Evolutionary conservation across 1,139 yeast species (phyloP).

Genomic region (Arxiozyma slooffiae): DNA sequence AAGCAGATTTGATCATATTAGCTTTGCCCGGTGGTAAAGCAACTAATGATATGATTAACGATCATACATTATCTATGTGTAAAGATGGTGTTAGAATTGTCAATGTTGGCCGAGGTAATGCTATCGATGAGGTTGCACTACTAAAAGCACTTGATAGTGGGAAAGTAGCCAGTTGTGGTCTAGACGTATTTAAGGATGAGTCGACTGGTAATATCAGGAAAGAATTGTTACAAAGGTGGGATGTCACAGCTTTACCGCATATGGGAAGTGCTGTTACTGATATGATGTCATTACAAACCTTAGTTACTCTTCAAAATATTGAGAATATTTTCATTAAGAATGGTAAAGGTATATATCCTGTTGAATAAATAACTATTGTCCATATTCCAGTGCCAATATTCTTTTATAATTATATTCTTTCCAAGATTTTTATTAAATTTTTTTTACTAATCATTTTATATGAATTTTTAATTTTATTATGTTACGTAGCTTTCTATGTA

Average conservation of each 20-base stretch:
- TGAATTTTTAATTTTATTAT: too few relatives aligned
- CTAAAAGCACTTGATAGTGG: too few relatives aligned
- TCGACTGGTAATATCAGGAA: conserved; percentile 41
- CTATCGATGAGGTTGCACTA: too few relatives aligned
- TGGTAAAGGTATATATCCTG: conserved; percentile 8
- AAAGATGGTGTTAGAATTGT: conserved; percentile 55
- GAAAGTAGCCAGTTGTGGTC: too few relatives aligned
- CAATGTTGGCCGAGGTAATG: conserved; percentile 75
- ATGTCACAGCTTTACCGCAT: conserved; percentile 71
- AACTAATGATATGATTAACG: conserved; percentile 49
- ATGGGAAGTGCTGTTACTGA: conserved; percentile 59
- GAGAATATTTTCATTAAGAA: conserved; percentile 33
- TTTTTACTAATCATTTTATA: neutral
- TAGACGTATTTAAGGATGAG: conserved; percentile 72
- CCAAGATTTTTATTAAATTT: neutral
- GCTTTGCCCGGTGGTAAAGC: conserved; percentile 59
- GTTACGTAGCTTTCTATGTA: neutral
- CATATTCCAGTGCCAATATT: neutral
- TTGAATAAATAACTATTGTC: neutral
- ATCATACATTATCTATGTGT: conserved; percentile 36
- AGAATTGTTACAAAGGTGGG: conserved; percentile 47
- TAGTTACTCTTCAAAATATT: conserved; percentile 40
- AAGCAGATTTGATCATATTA: conserved; percentile 50
- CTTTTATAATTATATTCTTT: too few relatives aligned
- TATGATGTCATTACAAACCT: conserved; percentile 36